Conservation (phyloP, 78 protist species). For the Trichosphaerium sp. region DNA sequence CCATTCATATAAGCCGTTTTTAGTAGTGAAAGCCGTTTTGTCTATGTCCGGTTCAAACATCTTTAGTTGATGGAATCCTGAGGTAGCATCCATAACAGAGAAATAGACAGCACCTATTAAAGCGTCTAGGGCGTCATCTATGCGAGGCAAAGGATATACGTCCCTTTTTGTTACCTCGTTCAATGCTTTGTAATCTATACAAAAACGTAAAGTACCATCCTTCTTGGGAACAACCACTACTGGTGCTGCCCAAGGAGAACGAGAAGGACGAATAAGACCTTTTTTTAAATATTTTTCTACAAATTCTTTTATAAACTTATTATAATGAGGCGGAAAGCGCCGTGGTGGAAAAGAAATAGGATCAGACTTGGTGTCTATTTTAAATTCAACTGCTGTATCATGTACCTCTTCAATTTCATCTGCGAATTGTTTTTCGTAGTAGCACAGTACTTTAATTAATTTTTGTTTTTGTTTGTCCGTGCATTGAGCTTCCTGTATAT, state of each 20-base stretch:
- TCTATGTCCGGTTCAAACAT: background rate
- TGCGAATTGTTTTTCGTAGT: no score
- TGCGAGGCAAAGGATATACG: constrained; percentile 2
- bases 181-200: constrained; percentile 6
- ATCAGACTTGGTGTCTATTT: no score
- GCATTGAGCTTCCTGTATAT: no score
- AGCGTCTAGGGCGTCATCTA: background rate
- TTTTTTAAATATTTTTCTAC: no score
- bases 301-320: no score
- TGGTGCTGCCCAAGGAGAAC: background rate
- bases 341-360: no score
- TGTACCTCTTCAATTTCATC: no score
- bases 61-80: background rate
- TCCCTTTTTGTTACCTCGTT: background rate
- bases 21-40: constrained; percentile 2
- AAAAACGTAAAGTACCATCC: background rate
- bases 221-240: constrained; percentile 1
- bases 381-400: no score
- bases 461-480: no score
- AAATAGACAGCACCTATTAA: background rate
- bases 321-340: no score
- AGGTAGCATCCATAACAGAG: background rate
- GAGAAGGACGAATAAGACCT: no score
- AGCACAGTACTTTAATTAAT: no score
- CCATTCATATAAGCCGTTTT: background rate